These are phyloP conservation scores for Rhizophora apiculata DNA, from an alignment of 345 rosid species.

Conservation along the genomic window DNA sequence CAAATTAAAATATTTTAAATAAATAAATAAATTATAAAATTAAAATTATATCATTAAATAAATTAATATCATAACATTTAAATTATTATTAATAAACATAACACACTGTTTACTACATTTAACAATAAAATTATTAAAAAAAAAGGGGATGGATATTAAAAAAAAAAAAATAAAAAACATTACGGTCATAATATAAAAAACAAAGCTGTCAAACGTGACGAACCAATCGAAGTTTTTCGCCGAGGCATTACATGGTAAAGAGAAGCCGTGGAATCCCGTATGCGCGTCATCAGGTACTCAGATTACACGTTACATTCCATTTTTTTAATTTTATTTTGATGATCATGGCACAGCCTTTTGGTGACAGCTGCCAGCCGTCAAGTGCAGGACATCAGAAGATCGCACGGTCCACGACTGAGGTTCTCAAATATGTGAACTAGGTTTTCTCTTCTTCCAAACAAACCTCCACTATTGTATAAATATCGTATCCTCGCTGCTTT, in stretches of 20 bases:
- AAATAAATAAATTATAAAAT: too few species aligned
- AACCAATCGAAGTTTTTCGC: too few species aligned
- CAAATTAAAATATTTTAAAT: too few species aligned
- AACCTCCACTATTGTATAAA: constrained; percentile 29
- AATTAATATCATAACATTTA: too few species aligned
- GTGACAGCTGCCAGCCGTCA: neutral
- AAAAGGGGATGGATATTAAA: too few species aligned
- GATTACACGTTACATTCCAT: neutral
- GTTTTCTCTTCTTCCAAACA: constrained; percentile 22
- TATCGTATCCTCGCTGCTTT: neutral
- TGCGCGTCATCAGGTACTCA: neutral
- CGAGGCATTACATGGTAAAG: fast-evolving
- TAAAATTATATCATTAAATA: too few species aligned
- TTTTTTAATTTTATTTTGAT: neutral
- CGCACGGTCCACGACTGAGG: constrained; percentile 20
- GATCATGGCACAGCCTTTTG: neutral
- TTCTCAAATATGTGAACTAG: constrained; percentile 15
- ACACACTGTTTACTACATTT: too few species aligned
- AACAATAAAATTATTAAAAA: too few species aligned
- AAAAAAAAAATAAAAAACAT: too few species aligned
- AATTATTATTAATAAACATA: too few species aligned
- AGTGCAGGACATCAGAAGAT: constrained; percentile 3
- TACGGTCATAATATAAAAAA: too few species aligned
- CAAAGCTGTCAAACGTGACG: too few species aligned
- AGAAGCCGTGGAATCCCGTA: neutral